Evolutionary conservation across 345 rosid species (phyloP).

Genomic region (Citrus reticulata): DNA sequence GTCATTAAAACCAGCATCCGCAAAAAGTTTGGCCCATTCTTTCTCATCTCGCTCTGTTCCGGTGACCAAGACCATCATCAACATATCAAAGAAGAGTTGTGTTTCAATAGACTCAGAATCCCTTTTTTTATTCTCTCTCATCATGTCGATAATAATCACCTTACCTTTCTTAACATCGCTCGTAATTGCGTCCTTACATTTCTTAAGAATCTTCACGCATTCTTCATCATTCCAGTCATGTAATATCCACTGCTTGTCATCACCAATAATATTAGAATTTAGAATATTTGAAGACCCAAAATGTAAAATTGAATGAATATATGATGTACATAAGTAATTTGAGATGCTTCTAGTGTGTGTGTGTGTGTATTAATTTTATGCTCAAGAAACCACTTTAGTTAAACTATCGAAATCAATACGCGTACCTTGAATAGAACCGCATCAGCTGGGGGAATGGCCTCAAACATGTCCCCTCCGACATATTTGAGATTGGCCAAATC

Average conservation of each 20-base stretch:
- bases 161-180: conserved; percentile 4
- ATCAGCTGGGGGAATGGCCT: conserved; percentile 32
- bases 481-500: conserved; percentile 20
- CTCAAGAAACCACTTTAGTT: not conserved
- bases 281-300: not conserved
- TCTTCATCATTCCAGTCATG: conserved; percentile 8
- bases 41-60: conserved; percentile 38
- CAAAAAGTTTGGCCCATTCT: conserved; percentile 42
- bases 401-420: too few relatives aligned
- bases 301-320: not conserved
- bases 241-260: conserved; percentile 2
- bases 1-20: conserved; percentile 29
- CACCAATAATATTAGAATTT: not conserved
- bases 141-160: conserved; percentile 17
- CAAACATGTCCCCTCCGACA: conserved; percentile 34
- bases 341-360: too few relatives aligned
- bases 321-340: not conserved
- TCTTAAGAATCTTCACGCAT: not conserved
- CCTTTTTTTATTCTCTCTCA: not conserved
- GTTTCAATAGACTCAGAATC: conserved; percentile 25
- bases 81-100: conserved; percentile 33
- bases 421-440: conserved; percentile 30
- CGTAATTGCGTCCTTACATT: not conserved
- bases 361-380: not conserved
- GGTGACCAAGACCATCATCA: conserved; percentile 24